A percentile compares a stretch with the other conserved stretches of the same genome.
Conservation (phyloP, 2,329 filamentous ascomycete species). For the Sarocladium kiliense region DNA sequence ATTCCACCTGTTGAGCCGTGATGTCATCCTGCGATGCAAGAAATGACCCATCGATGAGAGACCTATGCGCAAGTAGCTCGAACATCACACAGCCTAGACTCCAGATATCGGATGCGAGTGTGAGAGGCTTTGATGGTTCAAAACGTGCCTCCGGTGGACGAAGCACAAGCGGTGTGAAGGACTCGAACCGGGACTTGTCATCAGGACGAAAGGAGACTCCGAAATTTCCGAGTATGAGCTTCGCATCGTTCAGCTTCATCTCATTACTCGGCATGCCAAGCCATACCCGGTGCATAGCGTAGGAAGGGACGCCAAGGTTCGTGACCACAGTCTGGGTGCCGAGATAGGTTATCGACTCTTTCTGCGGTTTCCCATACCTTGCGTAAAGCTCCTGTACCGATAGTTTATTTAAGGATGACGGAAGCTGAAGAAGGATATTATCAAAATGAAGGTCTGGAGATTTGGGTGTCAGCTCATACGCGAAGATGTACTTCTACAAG, state of each 20-base stretch:
- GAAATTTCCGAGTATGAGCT: constrained; percentile 25
- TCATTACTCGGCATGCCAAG: constrained; percentile 24
- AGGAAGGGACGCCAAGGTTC: constrained; percentile 21
- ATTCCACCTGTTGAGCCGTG: constrained; percentile 15
- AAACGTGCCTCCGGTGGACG: constrained; percentile 29
- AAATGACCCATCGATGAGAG: constrained; percentile 11
- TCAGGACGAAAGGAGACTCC: constrained; percentile 25
- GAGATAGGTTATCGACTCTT: constrained; percentile 14
- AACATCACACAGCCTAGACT: constrained; percentile 30
- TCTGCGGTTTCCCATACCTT: constrained; percentile 17
- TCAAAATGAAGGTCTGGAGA: constrained; percentile 26
- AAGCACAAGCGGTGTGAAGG: constrained; percentile 21
- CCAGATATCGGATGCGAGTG: constrained; percentile 34
- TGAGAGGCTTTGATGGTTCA: constrained; percentile 24
- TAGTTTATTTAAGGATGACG: constrained; percentile 15
- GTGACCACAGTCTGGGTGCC: constrained; percentile 13
- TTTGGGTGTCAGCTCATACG: too few relatives aligned
- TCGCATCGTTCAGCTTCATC: constrained; percentile 18
- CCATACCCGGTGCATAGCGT: constrained; percentile 24
- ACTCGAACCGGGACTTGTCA: constrained; percentile 17
- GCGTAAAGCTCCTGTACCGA: constrained; percentile 19
- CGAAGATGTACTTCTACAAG: too few relatives aligned
- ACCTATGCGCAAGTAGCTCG: constrained; percentile 22
- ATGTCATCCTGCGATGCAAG: constrained; percentile 11
- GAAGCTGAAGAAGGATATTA: constrained; percentile 26